A percentile compares a stretch with the other conserved stretches of the same genome.
Evolutionary conservation across 805 yeast species (phyloP).

Genomic region (Clavispora asparagi): DNA sequence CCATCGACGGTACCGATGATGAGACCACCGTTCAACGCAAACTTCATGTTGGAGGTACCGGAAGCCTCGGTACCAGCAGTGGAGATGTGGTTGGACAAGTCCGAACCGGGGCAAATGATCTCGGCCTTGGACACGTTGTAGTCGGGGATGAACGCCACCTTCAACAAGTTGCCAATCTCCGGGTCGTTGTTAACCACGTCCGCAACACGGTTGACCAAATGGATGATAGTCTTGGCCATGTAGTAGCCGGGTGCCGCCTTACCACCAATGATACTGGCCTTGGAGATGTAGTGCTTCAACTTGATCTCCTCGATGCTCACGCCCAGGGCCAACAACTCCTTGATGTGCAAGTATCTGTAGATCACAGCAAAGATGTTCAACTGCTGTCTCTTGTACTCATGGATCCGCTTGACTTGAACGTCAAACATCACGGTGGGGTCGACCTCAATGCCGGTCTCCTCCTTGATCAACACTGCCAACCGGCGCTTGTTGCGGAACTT

Average conservation of each 20-base stretch:
- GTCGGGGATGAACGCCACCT: conserved; percentile 86
- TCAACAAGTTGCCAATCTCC: conserved; percentile 68
- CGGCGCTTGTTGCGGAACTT: conserved; percentile 65
- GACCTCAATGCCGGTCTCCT: conserved; percentile 58
- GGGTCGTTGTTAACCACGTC: conserved; percentile 74
- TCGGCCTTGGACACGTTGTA: conserved; percentile 94
- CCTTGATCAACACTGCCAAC: conserved; percentile 63
- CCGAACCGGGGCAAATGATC: conserved; percentile 84
- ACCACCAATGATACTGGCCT: conserved; percentile 84
- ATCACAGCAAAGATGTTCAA: conserved; percentile 87
- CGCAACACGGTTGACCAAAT: conserved; percentile 76
- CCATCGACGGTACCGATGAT: conserved; percentile 96
- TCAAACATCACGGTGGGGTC: conserved; percentile 78
- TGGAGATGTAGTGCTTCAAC: conserved; percentile 61
- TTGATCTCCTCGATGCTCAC: conserved; percentile 42
- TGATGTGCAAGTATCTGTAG: conserved; percentile 73
- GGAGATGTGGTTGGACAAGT: conserved; percentile 87
- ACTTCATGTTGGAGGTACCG: conserved; percentile 95
- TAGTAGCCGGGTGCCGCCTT: conserved; percentile 98
- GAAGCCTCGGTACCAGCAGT: conserved; percentile 98
- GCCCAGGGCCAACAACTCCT: conserved; percentile 54
- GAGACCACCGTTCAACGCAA: conserved; percentile 89
- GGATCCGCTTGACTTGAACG: conserved; percentile 90
- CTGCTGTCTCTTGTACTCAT: conserved; percentile 94
- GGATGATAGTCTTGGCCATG: conserved; percentile 88